Evolutionary conservation across 2,329 filamentous ascomycete species (phyloP).

Genomic region (Bipolaris zeicola): DNA sequence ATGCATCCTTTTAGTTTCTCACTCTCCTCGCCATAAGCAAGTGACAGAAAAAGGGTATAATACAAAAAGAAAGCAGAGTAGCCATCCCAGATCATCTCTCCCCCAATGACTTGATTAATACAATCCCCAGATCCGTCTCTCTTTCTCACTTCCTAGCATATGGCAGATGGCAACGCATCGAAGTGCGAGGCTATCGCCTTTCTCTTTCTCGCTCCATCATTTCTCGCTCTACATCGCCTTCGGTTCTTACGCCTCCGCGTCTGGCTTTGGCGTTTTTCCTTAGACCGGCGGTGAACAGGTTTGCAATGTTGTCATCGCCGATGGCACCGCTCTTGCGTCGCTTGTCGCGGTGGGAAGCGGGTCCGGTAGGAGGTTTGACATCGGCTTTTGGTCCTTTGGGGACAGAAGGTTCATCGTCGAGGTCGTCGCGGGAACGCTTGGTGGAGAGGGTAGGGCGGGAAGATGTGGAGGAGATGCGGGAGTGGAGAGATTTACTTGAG

Average conservation of each 20-base stretch:
- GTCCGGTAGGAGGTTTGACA: constrained; percentile 35
- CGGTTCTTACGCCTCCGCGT: constrained; percentile 41
- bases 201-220: constrained; percentile 42
- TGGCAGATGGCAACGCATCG: neutral
- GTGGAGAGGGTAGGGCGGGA: constrained; percentile 26
- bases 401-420: constrained; percentile 19
- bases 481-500: constrained; percentile 25
- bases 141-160: neutral
- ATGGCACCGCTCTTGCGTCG: constrained; percentile 32
- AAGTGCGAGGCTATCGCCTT: constrained; percentile 14
- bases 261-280: constrained; percentile 39
- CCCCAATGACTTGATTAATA: neutral
- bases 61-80: constrained; percentile 23
- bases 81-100: neutral
- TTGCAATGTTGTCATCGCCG: constrained; percentile 37
- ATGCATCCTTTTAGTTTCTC: neutral
- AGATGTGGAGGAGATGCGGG: constrained; percentile 25
- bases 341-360: constrained; percentile 40
- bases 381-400: constrained; percentile 23
- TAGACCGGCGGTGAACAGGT: constrained; percentile 36
- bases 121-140: neutral
- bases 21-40: neutral
- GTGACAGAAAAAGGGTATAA: constrained; percentile 16
- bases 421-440: constrained; percentile 40
- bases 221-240: constrained; percentile 41